Evolutionary conservation across 2,329 filamentous ascomycete species (phyloP), one percentile per base, ranked within the genome.

Genomic region (Alternaria arborescens): DNA sequence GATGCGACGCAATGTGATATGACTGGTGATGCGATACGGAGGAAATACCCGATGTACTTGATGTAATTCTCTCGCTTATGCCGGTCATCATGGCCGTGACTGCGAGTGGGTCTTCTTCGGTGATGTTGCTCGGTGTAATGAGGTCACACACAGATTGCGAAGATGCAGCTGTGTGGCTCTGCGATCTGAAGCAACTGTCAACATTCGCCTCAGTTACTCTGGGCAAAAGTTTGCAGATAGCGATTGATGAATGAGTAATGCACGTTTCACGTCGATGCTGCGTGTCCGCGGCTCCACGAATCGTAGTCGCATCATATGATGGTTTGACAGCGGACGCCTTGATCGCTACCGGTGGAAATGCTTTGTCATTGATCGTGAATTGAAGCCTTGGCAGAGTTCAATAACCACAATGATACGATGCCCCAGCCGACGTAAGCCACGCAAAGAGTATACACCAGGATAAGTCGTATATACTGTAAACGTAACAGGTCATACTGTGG

Each of bases 271-370:
- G 20, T 38, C 16, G 22, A 22, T 32, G 32, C 18, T 48, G 6
- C 46, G 18, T 32, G 20, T 34, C 36, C 20, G 24, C 40, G 46
- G 20, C 20, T 50, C 32, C 20, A 38, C 38, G 14, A 26, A 24
- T 50, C 14, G 24, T 50, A 3, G 6, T 20, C 30, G 6, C 46
- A 26, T 36, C 30, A 38, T 36, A 50, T 16, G 46, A 38, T 22
- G 46, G 32, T n/a, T 24, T 50, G 46, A 50, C 46, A 38, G 46
- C 46, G 30, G 30, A 50, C 46, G 20, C 30, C 46, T 26, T 24
- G 5, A 36, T 50, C 30, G 46, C 46, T 50, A 26, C 20, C 14
- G 24, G 30, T 20, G 22, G 32, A 36, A 22, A 50, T 24, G 32
- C 3, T 8, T 7, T 14, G 20, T 20, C 20, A 8, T 24, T 16